Evolutionary conservation across 352 stramenopile species (phyloP).

Genomic region (Pythium insidiosum): DNA sequence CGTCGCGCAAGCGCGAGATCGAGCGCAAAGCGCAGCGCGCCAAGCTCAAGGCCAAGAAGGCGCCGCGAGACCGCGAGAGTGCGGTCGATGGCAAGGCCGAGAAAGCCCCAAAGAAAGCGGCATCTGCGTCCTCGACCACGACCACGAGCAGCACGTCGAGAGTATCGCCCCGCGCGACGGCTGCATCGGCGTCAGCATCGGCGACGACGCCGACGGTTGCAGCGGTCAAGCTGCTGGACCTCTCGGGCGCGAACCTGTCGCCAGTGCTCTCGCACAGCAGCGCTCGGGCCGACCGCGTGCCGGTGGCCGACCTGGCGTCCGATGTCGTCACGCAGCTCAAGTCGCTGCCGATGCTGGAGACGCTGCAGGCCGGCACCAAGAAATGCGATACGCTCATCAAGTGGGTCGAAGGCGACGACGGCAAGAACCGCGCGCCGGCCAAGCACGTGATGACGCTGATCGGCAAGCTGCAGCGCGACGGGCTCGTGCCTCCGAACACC

Average conservation of each 20-base stretch:
- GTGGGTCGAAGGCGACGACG: slow-evolving; percentile 47
- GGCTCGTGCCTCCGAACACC: background rate
- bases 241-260: slow-evolving; percentile 13
- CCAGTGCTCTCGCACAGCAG: slow-evolving; percentile 8
- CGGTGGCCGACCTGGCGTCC: background rate
- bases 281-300: background rate
- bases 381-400: slow-evolving; percentile 41
- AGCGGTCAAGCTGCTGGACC: slow-evolving; percentile 11
- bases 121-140: too few species aligned
- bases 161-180: too few species aligned
- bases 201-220: too few species aligned
- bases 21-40: too few species aligned
- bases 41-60: too few species aligned
- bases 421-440: slow-evolving; percentile 19
- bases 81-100: too few species aligned
- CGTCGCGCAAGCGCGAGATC: too few species aligned
- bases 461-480: slow-evolving; percentile 8
- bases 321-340: slow-evolving; percentile 34
- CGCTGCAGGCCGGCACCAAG: slow-evolving; percentile 20
- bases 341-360: slow-evolving; percentile 25
- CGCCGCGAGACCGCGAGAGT: too few species aligned
- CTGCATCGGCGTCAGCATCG: too few species aligned
- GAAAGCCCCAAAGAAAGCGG: too few species aligned
- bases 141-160: too few species aligned
- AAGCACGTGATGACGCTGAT: slow-evolving; percentile 22